Base-by-base conservation (phyloP, 2,329 filamentous ascomycete species). In the Penicillium sp. region DNA sequence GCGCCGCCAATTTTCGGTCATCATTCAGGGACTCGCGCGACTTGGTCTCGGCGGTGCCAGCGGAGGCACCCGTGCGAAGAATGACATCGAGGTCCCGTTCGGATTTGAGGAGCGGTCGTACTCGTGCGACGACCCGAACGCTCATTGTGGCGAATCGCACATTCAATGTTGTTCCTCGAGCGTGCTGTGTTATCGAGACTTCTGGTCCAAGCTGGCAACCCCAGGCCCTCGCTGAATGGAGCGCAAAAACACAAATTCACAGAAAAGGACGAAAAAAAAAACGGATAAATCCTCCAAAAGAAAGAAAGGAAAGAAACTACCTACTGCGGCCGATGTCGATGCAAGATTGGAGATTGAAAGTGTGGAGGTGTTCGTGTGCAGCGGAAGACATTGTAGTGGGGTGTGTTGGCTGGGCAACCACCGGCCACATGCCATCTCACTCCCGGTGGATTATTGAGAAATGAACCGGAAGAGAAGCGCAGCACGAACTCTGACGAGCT, bases 11-110 rank as follows among this genome's bases (percentile, higher is more conserved):
- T 54, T 68, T 67, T 46, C 60, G 61, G 49, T 70, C 70, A 52
- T 53, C 58, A 52, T 69, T 71, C 37, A 47, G 57, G 14, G 67
- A 62, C 47, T 64, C 54, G 5, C 58, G 66, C 31, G 62, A 60
- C 57, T 67, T 71, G 53, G 59, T 33, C 4, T 67, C 56, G 58
- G 60, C 19, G 51, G 58, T 35, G 44, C 50, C 22, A 60, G 66
- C 51, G 41, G 71, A 54, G 58, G 82, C 84, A 61, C 83, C 85
- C 50, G 88, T 88, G 9, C 87, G 84, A 66, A 98, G 89, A 67
- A 98, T 96, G 60, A 91, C 85, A 79, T 98, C 94, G 76, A 89
- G 89, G 72, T 95, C 90, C 59, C 89, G 82, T 81, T 98, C 95
- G 64, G 89, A 87, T 68, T 91, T 89, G 63, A 97, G 86, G 63